These are phyloP conservation scores for Scheffersomyces amazonensis DNA, from an alignment of 805 yeast species.

Conservation along the genomic window DNA sequence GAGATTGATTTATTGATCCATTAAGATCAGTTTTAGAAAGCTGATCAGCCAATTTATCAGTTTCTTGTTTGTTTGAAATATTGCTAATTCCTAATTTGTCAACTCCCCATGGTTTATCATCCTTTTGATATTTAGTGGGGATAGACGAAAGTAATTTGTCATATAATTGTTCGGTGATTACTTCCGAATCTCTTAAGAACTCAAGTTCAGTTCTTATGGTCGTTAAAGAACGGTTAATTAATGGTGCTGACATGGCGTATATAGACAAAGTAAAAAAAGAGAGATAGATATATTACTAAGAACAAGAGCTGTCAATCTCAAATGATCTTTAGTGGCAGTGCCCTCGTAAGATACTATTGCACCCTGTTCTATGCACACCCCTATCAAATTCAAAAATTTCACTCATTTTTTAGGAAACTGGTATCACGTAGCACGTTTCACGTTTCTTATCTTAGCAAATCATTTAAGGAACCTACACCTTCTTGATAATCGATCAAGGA, in stretches of 20 bases:
- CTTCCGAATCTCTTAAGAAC: conserved; percentile 71
- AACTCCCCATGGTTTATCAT: conserved; percentile 46
- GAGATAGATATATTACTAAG: too few relatives aligned
- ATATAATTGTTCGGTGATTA: conserved; percentile 56
- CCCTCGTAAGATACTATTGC: too few relatives aligned
- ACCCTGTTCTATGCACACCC: too few relatives aligned
- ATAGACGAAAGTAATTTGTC: conserved; percentile 48
- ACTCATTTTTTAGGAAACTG: too few relatives aligned
- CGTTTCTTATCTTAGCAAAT: conserved; percentile 19
- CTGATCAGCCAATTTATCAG: conserved; percentile 4
- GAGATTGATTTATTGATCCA: not conserved
- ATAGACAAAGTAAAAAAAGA: not conserved
- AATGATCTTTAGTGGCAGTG: too few relatives aligned
- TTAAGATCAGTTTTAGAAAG: not conserved
- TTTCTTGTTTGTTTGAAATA: not conserved
- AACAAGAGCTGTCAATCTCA: too few relatives aligned
- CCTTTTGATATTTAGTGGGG: conserved; percentile 57
- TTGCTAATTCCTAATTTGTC: conserved; percentile 19
- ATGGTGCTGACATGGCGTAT: conserved; percentile 48
- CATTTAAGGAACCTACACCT: conserved; percentile 39
- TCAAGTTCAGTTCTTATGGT: conserved; percentile 77
- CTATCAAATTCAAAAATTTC: too few relatives aligned
- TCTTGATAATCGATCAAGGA: conserved; percentile 48
- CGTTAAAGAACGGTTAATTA: conserved; percentile 74
- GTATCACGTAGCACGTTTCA: too few relatives aligned